A percentile compares a stretch with the other conserved stretches of the same genome.
Conservation (phyloP, 2,329 filamentous ascomycete species). For the Diaporthe destruens region DNA sequence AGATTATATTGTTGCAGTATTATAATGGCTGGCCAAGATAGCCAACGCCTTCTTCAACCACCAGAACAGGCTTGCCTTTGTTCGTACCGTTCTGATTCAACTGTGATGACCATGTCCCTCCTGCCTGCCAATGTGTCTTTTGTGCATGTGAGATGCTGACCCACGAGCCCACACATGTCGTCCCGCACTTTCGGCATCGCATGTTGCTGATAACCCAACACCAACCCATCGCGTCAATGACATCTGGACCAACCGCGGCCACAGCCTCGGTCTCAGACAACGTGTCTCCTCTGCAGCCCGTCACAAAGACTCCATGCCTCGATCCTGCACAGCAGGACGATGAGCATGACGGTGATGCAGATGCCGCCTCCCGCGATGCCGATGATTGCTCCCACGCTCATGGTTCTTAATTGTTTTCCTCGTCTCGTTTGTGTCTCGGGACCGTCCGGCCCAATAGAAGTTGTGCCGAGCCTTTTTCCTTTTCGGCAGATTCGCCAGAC, state of each 20-base stretch:
- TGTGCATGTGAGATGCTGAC: not conserved
- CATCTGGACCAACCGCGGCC: too few relatives aligned
- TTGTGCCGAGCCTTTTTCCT: not conserved
- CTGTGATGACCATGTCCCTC: not conserved
- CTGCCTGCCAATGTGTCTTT: not conserved
- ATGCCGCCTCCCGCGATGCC: slow-evolving; percentile 29
- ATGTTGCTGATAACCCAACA: not conserved
- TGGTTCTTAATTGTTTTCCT: not conserved
- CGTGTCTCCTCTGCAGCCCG: slow-evolving; percentile 33
- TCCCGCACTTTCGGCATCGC: too few relatives aligned
- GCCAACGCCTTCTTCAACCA: not conserved
- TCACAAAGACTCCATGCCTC: slow-evolving; percentile 35
- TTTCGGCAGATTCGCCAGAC: slow-evolving; percentile 4
- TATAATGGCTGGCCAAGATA: not conserved
- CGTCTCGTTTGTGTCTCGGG: not conserved
- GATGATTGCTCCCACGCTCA: slow-evolving; percentile 28
- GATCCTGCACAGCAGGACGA: slow-evolving; percentile 36
- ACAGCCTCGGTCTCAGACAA: slow-evolving; percentile 17
- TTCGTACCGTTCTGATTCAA: not conserved
- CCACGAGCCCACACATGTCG: not conserved
- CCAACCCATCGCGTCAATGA: not conserved
- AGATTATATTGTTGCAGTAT: not conserved
- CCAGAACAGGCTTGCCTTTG: not conserved
- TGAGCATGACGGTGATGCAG: slow-evolving; percentile 30
- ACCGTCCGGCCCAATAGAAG: not conserved